A percentile compares a stretch with the other conserved stretches of the same genome.
Evolutionary conservation across 371 early-diverging fungal genomes (phyloP).

Genomic region (Modicella reniformis): DNA sequence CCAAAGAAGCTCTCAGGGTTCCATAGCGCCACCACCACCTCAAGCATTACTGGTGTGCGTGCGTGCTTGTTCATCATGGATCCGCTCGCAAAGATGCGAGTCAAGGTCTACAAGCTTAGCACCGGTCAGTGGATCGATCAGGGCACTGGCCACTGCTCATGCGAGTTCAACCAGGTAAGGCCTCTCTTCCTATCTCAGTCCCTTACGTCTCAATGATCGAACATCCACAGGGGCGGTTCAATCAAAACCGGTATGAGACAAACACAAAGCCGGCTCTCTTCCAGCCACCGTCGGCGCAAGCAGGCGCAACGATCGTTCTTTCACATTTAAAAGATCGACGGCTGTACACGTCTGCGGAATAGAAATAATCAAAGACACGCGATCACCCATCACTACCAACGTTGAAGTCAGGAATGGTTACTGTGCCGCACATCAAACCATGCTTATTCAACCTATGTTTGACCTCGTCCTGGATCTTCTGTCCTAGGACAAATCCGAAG

Average conservation of each 20-base stretch:
- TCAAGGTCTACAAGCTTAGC: conserved; percentile 83
- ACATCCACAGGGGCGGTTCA: too few relatives aligned
- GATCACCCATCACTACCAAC: not conserved
- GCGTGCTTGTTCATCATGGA: conserved; percentile 36
- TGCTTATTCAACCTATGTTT: not conserved
- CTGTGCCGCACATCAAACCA: not conserved
- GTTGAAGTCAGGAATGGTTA: too few relatives aligned
- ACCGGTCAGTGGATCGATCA: conserved; percentile 80
- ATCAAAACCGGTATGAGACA: too few relatives aligned
- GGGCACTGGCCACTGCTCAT: conserved; percentile 81
- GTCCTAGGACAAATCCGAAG: conserved; percentile 62
- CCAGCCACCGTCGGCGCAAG: not conserved
- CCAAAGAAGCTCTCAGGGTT: not conserved
- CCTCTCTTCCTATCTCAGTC: not conserved
- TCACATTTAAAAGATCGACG: not conserved
- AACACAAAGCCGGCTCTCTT: too few relatives aligned
- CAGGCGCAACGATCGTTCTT: not conserved
- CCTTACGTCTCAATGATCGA: not conserved
- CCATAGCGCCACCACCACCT: conserved; percentile 9
- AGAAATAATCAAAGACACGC: not conserved
- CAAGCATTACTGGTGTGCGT: conserved; percentile 14
- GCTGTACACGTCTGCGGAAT: conserved; percentile 9
- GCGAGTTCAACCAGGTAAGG: conserved; percentile 64
- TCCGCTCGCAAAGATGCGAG: conserved; percentile 62
- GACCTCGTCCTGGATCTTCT: not conserved